These are phyloP conservation scores for Chaetomium cochliodes DNA, from an alignment of 495 filamentous ascomycete species.

Conservation along the genomic window DNA sequence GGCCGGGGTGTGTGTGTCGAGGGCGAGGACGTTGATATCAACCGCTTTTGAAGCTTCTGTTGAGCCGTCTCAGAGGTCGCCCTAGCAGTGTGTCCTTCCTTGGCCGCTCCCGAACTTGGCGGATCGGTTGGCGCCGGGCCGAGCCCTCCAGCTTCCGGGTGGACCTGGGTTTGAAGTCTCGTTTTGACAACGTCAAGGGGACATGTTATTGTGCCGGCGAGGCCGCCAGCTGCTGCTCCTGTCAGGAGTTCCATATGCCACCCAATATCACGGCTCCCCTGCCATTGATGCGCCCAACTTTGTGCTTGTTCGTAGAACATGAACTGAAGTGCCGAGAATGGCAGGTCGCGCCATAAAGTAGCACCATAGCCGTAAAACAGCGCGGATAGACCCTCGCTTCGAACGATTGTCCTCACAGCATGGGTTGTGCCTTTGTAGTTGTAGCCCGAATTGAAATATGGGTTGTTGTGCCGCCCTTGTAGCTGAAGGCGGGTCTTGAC, in stretches of 20 bases:
- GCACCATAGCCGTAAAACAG: conserved; percentile 94
- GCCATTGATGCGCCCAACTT: conserved; percentile 70
- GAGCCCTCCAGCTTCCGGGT: conserved; percentile 38
- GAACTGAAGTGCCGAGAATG: conserved; percentile 93
- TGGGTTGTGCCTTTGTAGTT: conserved; percentile 82
- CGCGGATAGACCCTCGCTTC: conserved; percentile 75
- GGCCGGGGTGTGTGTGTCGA: conserved; percentile 73
- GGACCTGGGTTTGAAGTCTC: conserved; percentile 90
- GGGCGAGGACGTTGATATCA: conserved; percentile 82
- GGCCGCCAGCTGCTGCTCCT: conserved; percentile 85
- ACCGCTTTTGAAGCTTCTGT: conserved; percentile 52
- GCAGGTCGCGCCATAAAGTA: conserved; percentile 90
- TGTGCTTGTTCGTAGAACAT: conserved; percentile 97
- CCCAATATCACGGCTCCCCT: conserved; percentile 71
- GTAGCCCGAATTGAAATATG: conserved; percentile 86
- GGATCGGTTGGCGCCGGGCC: conserved; percentile 4
- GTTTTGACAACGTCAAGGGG: conserved; percentile 98
- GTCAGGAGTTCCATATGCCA: conserved; percentile 82
- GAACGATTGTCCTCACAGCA: conserved; percentile 78
- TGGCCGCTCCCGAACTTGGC: conserved; percentile 10
- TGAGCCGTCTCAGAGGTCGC: conserved; percentile 25
- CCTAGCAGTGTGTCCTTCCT: conserved; percentile 25
- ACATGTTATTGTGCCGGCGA: conserved; percentile 92
- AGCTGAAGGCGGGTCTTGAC: conserved; percentile 93
- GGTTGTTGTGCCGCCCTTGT: conserved; percentile 93